Evolutionary conservation across 371 early-diverging fungal species (phyloP).

Genomic region (Coemansia sp.): DNA sequence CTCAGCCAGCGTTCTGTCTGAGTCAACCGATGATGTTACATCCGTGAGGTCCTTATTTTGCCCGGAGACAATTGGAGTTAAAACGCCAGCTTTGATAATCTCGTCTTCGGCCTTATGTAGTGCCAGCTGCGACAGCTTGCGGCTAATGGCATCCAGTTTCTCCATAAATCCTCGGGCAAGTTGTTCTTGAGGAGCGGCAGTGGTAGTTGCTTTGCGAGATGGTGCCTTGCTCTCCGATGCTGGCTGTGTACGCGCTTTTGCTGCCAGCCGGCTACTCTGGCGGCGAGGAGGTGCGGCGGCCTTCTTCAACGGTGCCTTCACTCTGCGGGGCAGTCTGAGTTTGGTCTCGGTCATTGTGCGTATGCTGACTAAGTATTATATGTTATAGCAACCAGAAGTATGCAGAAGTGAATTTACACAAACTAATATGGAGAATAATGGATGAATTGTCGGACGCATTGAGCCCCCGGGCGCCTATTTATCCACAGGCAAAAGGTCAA

Average conservation of each 20-base stretch:
- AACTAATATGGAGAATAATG: background rate
- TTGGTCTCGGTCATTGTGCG: slow-evolving; percentile 11
- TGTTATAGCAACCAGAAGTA: too few species aligned
- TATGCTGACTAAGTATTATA: background rate
- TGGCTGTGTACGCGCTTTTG: slow-evolving; percentile 3
- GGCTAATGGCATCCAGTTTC: slow-evolving; percentile 16
- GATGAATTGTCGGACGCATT: background rate
- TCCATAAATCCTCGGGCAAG: slow-evolving; percentile 8
- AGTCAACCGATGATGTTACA: background rate
- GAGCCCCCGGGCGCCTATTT: background rate
- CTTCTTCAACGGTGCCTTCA: slow-evolving; percentile 9
- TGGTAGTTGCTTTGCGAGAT: background rate
- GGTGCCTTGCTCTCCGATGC: background rate
- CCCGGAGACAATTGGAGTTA: too few species aligned
- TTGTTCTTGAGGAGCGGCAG: background rate
- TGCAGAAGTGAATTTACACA: background rate
- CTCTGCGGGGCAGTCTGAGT: background rate
- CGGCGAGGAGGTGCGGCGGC: slow-evolving; percentile 12
- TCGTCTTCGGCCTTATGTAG: slow-evolving; percentile 1
- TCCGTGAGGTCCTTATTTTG: background rate
- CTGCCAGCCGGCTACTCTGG: slow-evolving; percentile 16
- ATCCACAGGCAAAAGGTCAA: background rate
- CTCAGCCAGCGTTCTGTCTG: background rate
- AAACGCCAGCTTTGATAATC: background rate
- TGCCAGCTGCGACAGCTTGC: slow-evolving; percentile 19